A percentile compares a stretch with the other conserved stretches of the same genome.
Conservation (phyloP, 2,329 filamentous ascomycete genomes). For the Beauveria sp. region DNA sequence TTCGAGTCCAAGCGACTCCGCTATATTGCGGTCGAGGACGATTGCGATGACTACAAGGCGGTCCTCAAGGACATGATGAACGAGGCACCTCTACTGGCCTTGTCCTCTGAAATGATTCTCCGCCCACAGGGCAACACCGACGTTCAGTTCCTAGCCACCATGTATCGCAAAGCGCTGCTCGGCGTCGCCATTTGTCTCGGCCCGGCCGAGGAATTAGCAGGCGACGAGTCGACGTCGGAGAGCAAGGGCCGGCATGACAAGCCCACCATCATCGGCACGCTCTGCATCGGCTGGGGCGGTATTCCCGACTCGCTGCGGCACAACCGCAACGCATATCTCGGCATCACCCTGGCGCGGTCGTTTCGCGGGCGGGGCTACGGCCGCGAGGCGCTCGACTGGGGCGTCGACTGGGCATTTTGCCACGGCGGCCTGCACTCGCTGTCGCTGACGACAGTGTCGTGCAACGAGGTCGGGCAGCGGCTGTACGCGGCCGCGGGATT, state of each 20-base stretch:
- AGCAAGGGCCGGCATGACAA: background rate
- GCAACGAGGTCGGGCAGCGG: slow-evolving; percentile 2
- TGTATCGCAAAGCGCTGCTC: slow-evolving; percentile 15
- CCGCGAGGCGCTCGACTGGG: slow-evolving; percentile 12
- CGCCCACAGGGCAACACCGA: slow-evolving; percentile 13
- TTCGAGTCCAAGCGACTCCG: slow-evolving; percentile 16
- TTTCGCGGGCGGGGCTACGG: slow-evolving; percentile 9
- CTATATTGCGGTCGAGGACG: slow-evolving; percentile 15
- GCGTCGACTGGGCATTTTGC: slow-evolving; percentile 12
- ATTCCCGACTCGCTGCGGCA: slow-evolving; percentile 7
- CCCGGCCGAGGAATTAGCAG: slow-evolving; percentile 1
- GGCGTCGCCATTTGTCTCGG: slow-evolving; percentile 17
- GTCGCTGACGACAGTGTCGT: slow-evolving; percentile 6
- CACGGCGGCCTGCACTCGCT: slow-evolving; percentile 9
- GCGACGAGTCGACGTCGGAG: too few species aligned
- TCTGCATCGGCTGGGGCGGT: slow-evolving; percentile 11
- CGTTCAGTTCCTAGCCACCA: slow-evolving; percentile 10
- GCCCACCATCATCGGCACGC: slow-evolving; percentile 17
- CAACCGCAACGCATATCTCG: slow-evolving; percentile 12
- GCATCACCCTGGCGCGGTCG: slow-evolving; percentile 4
- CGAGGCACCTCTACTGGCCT: slow-evolving; percentile 13
- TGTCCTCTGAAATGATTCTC: slow-evolving; percentile 10
- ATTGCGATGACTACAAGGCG: slow-evolving; percentile 13
- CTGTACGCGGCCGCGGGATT: slow-evolving; percentile 8
- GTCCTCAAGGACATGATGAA: slow-evolving; percentile 12